phyloP scores from a whole-genome alignment of 768 basidiomycete genomes.

The Tricholoma sp. region DNA sequence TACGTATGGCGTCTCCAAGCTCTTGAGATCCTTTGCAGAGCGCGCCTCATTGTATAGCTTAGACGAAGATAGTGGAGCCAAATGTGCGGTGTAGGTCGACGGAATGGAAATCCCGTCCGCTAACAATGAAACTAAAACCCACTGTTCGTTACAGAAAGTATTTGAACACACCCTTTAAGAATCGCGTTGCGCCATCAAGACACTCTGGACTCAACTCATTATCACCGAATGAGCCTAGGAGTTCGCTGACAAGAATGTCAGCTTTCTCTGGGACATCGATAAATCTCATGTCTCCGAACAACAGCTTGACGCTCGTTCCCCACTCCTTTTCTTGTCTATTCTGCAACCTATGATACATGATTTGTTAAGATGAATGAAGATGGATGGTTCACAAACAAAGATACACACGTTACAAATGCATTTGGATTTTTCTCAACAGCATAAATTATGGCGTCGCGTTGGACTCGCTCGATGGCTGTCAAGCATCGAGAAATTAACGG shows the following conservation, averaged over 20 bases:
- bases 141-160: neutral
- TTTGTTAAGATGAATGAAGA: slow-evolving; percentile 10
- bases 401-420: slow-evolving; percentile 81
- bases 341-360: slow-evolving; percentile 57
- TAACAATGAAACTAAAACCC: no score
- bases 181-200: slow-evolving; percentile 91
- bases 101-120: slow-evolving; percentile 95
- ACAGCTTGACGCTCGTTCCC: slow-evolving; percentile 69
- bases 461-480: slow-evolving; percentile 64
- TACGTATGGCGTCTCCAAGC: slow-evolving; percentile 93
- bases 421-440: slow-evolving; percentile 97
- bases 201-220: slow-evolving; percentile 99
- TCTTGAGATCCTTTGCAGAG: slow-evolving; percentile 58
- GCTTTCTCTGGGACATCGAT: slow-evolving; percentile 80
- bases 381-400: neutral
- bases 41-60: slow-evolving; percentile 86
- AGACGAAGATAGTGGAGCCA: slow-evolving; percentile 91
- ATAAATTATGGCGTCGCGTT: slow-evolving; percentile 61
- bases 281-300: slow-evolving; percentile 94
- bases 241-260: slow-evolving; percentile 93
- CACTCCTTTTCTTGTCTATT: slow-evolving; percentile 78
- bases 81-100: slow-evolving; percentile 89
- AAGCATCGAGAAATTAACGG: slow-evolving; percentile 86
- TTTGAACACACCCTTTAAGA: slow-evolving; percentile 74
- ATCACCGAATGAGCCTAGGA: slow-evolving; percentile 96